Conservation (phyloP, 805 yeast species). For the Nakazawaea molendinolei region DNA sequence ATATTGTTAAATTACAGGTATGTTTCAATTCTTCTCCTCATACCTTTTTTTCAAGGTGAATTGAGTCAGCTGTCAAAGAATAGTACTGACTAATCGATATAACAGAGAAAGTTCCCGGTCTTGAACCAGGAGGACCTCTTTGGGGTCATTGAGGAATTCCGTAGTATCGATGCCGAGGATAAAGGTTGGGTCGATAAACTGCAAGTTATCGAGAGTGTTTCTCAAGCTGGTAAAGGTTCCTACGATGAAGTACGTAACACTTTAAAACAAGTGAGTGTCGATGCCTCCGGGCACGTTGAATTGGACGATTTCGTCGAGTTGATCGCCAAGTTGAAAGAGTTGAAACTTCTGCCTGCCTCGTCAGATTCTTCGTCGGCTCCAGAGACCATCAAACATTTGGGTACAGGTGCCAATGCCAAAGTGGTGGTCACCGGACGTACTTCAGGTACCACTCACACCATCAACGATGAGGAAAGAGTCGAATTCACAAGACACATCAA, state of each 20-base stretch:
- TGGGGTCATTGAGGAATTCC: constrained; percentile 77
- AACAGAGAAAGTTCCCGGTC: constrained; percentile 80
- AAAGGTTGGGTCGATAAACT: constrained; percentile 93
- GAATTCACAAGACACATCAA: constrained; percentile 97
- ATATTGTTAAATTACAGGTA: constrained; percentile 58
- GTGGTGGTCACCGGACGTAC: constrained; percentile 80
- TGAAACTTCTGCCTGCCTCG: constrained; percentile 20
- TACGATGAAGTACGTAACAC: constrained; percentile 95
- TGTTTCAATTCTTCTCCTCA: constrained; percentile 22
- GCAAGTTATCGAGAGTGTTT: constrained; percentile 76
- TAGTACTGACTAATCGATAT: no score
- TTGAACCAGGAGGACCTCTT: constrained; percentile 84
- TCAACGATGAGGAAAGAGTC: constrained; percentile 92
- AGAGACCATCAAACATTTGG: constrained; percentile 32
- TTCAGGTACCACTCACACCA: constrained; percentile 93
- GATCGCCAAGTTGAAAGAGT: constrained; percentile 70
- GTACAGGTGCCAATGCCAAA: constrained; percentile 51
- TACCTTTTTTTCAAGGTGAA: background rate
- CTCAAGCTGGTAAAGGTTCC: constrained; percentile 70
- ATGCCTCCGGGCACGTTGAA: constrained; percentile 96
- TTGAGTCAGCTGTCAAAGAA: background rate
- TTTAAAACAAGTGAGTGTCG: constrained; percentile 83
- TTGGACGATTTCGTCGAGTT: constrained; percentile 88
- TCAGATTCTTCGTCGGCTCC: constrained; percentile 17
- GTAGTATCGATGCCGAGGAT: constrained; percentile 82